Base-by-base conservation (phyloP, 148 eudicot genomes). In the Amaranthus palmeri region DNA sequence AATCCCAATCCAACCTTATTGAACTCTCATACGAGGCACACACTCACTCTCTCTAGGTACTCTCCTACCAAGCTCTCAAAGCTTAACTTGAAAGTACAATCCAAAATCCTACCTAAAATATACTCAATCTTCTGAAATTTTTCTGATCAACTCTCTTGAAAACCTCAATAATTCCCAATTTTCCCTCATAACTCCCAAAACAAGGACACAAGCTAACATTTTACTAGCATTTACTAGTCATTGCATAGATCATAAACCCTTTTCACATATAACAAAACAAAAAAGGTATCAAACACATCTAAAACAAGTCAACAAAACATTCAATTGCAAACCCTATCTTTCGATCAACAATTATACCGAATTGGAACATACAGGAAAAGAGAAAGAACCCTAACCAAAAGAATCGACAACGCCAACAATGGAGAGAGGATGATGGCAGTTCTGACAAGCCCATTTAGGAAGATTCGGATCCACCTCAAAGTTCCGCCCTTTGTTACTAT, bases 371-470 rank as follows among this genome's bases (percentile, higher is more conserved):
- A 3, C 14, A 3, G 40, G 54, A 18, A 52, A 44, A 55, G 10
- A 77, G 25, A 52, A 68, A 69, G 53, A 72, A 68, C 54, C 59
- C 71, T 81, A 64, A 91, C 98, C 96, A 70, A 90, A 85, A 6
- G 95, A 86, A 73, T 89, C 99, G 78, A 86, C 96, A 78, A 87
- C 88, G 80, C 96, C 96, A 74, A 78, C 84, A 83, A 95, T 79
- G 84, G 83, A 83, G 84, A 91, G 99, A 68, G 77, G 61, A 55
- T 86, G 90, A 69, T 82, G 97, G 73, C 99, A 95, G 83, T 88
- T 88, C 81, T 95, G 99, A 74, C 99, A 95, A 55, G 81, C 84
- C 86, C 86, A 92, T 53, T 90, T 77, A 10, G 99, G 96, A 10
- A 88, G 82, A 77, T 80, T 86, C 49, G 96, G 97, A 81, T 95